A percentile compares a stretch with the other conserved stretches of the same genome.
phyloP scores from a whole-genome alignment of 495 filamentous ascomycete species.

The Entonaema liquescens region DNA sequence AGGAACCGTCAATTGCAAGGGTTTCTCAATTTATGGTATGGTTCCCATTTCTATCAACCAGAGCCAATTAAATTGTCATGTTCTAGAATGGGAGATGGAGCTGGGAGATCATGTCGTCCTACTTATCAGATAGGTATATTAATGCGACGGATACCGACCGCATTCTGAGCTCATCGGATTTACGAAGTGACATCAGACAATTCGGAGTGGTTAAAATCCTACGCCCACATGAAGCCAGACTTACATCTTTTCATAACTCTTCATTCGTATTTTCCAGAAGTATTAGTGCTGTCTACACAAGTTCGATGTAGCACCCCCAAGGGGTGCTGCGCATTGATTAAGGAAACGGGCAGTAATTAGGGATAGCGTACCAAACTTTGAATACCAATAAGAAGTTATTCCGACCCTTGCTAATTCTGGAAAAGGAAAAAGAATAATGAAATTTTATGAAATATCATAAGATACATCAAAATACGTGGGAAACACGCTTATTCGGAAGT shows the following conservation, averaged over 20 bases:
- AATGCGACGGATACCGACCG: constrained; percentile 3
- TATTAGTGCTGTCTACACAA: too few species aligned
- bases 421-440: too few species aligned
- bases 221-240: neutral
- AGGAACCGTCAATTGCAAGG: constrained; percentile 16
- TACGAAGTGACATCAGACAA: constrained; percentile 25
- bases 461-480: too few species aligned
- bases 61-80: constrained; percentile 20
- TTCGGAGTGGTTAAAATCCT: neutral
- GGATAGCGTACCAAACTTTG: too few species aligned
- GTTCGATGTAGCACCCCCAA: too few species aligned
- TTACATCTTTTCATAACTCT: neutral
- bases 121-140: neutral
- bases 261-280: neutral
- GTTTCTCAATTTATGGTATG: neutral
- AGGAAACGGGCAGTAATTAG: too few species aligned
- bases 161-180: constrained; percentile 3
- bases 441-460: too few species aligned
- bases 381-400: too few species aligned
- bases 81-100: neutral
- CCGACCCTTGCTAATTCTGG: too few species aligned
- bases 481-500: too few species aligned
- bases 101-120: constrained; percentile 9
- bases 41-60: neutral
- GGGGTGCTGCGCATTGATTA: too few species aligned